These are phyloP conservation scores for Earliella scabrosa DNA, from an alignment of 1,284 basidiomycete genomes.

Conservation along the genomic window DNA sequence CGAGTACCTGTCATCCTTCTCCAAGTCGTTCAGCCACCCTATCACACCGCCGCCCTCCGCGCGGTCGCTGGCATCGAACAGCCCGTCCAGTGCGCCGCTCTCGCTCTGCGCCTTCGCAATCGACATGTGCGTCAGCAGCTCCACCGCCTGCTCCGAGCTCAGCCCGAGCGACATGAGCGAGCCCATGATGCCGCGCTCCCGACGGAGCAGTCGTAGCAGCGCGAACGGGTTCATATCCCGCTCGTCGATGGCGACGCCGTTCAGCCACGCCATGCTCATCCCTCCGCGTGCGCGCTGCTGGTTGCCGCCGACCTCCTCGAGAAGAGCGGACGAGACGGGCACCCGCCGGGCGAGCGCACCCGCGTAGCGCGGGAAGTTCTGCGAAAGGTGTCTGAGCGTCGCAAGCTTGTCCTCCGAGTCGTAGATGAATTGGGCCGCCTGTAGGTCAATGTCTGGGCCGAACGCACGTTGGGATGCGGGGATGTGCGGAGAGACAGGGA, in stretches of 20 bases:
- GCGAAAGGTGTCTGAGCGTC: constrained; percentile 73
- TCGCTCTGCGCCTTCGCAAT: constrained; percentile 55
- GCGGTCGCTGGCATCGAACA: constrained; percentile 91
- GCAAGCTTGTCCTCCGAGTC: constrained; percentile 51
- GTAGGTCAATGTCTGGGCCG: constrained; percentile 65
- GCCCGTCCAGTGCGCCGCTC: constrained; percentile 64
- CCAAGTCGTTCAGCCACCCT: constrained; percentile 90
- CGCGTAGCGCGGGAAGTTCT: constrained; percentile 89
- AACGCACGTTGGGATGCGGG: neutral
- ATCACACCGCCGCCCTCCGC: constrained; percentile 77
- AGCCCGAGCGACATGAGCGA: constrained; percentile 69
- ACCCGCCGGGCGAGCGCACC: constrained; percentile 73
- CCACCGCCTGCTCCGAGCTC: constrained; percentile 64
- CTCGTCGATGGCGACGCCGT: constrained; percentile 67
- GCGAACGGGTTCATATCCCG: constrained; percentile 75
- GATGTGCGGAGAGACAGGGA: neutral
- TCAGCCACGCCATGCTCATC: constrained; percentile 72
- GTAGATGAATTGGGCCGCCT: constrained; percentile 76
- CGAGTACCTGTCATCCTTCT: constrained; percentile 75
- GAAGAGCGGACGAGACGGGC: constrained; percentile 52
- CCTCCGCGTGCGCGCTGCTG: constrained; percentile 58
- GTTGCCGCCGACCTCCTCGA: constrained; percentile 62
- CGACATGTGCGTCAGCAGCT: constrained; percentile 69
- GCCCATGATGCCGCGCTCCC: constrained; percentile 71
- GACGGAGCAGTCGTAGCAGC: constrained; percentile 74